These are phyloP conservation scores for Cercospora zeae-maydis DNA, from an alignment of 2,329 filamentous ascomycete species.

Conservation along the genomic window DNA sequence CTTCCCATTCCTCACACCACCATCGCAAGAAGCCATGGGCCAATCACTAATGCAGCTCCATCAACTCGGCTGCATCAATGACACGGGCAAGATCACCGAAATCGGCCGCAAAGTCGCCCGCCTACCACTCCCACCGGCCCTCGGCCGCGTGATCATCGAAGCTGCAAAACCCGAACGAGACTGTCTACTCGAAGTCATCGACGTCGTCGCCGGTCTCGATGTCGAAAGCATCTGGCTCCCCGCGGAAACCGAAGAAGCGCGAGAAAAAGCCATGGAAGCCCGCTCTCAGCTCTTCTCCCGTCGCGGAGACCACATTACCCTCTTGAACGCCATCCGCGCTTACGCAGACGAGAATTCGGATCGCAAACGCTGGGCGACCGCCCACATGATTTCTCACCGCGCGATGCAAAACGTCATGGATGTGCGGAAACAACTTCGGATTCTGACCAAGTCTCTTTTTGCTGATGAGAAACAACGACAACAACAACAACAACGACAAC, in stretches of 20 bases:
- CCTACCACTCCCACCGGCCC: slow-evolving; percentile 75
- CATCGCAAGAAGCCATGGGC: slow-evolving; percentile 71
- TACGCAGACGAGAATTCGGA: slow-evolving; percentile 58
- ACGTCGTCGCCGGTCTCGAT: slow-evolving; percentile 68
- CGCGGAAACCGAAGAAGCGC: slow-evolving; percentile 57
- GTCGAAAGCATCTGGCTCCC: slow-evolving; percentile 63
- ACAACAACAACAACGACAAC: no score
- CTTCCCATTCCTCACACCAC: slow-evolving; percentile 83
- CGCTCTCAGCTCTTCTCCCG: slow-evolving; percentile 55
- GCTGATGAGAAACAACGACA: no score
- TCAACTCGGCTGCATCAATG: slow-evolving; percentile 70
- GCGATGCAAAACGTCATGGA: slow-evolving; percentile 66
- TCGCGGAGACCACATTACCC: slow-evolving; percentile 62
- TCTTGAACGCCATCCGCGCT: slow-evolving; percentile 57
- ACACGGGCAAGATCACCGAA: slow-evolving; percentile 68
- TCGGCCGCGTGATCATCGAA: slow-evolving; percentile 78
- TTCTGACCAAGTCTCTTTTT: slow-evolving; percentile 50
- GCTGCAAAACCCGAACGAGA: slow-evolving; percentile 66
- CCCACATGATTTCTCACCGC: slow-evolving; percentile 58
- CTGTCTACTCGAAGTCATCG: slow-evolving; percentile 78
- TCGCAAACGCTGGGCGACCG: slow-evolving; percentile 58
- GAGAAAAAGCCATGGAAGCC: slow-evolving; percentile 55
- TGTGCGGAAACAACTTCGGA: slow-evolving; percentile 58
- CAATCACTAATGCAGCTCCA: slow-evolving; percentile 78
- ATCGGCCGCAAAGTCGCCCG: slow-evolving; percentile 73